These are phyloP conservation scores for Huntiella decipiens DNA, from an alignment of 2,329 filamentous ascomycete species.

Conservation along the genomic window DNA sequence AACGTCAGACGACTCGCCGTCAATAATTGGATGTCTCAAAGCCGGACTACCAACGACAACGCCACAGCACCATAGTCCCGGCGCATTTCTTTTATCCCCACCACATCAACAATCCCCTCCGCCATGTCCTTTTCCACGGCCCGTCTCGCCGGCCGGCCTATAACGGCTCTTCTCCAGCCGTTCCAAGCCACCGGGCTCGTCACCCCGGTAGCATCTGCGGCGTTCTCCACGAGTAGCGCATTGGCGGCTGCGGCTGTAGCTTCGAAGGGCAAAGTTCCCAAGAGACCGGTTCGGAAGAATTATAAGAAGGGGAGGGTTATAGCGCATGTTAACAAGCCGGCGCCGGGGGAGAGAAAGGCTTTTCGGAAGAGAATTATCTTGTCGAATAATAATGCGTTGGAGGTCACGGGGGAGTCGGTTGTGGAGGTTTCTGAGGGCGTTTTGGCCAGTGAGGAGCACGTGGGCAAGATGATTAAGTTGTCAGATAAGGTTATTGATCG, in stretches of 20 bases:
- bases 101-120: conserved; percentile 20
- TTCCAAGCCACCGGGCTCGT: conserved; percentile 15
- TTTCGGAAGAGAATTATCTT: conserved; percentile 76
- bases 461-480: conserved; percentile 51
- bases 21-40: not conserved
- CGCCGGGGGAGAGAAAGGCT: conserved; percentile 67
- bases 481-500: conserved; percentile 55
- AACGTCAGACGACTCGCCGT: not conserved
- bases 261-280: conserved; percentile 9
- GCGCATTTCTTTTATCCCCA: not conserved
- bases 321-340: conserved; percentile 28
- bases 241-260: conserved; percentile 15
- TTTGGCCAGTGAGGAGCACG: conserved; percentile 32
- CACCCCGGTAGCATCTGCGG: conserved; percentile 15
- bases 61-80: no score
- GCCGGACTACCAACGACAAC: no score
- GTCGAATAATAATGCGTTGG: conserved; percentile 81
- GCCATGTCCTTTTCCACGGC: conserved; percentile 25
- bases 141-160: conserved; percentile 17
- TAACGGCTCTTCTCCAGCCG: conserved; percentile 14
- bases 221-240: conserved; percentile 23
- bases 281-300: conserved; percentile 24
- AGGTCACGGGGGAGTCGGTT: conserved; percentile 41
- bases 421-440: conserved; percentile 37
- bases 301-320: conserved; percentile 32